Conservation (phyloP, 768 basidiomycete species). For the Suillus occidentalis region DNA sequence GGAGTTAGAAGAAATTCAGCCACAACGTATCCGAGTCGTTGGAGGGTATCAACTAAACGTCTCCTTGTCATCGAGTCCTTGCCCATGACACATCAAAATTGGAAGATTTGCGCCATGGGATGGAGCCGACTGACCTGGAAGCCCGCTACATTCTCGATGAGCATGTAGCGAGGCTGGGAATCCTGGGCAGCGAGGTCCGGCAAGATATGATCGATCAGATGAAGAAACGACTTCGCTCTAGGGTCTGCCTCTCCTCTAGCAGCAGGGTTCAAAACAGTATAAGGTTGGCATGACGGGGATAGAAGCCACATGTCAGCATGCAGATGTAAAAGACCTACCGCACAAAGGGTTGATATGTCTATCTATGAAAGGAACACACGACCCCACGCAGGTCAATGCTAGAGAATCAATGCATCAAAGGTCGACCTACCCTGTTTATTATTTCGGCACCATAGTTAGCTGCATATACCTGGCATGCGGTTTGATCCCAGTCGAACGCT, state of each 20-base stretch:
- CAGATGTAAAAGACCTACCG: constrained; percentile 43
- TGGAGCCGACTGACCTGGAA: constrained; percentile 60
- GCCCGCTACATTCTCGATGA: constrained; percentile 82
- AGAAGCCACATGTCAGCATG: constrained; percentile 71
- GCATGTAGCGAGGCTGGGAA: constrained; percentile 55
- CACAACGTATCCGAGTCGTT: constrained; percentile 52
- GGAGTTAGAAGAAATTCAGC: constrained; percentile 72
- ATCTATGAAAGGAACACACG: constrained; percentile 31
- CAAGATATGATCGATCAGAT: constrained; percentile 62
- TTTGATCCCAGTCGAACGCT: constrained; percentile 86
- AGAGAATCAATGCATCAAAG: neutral
- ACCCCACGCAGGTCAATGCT: neutral
- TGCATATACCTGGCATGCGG: constrained; percentile 67
- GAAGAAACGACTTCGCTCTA: constrained; percentile 73
- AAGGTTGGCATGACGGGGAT: constrained; percentile 84
- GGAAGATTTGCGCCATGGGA: neutral
- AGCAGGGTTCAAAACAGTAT: constrained; percentile 73
- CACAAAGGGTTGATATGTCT: constrained; percentile 62
- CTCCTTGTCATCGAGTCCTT: constrained; percentile 67
- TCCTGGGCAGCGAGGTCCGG: constrained; percentile 50
- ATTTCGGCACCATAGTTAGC: constrained; percentile 53
- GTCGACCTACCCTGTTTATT: constrained; percentile 48
- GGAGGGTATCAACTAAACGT: constrained; percentile 52
- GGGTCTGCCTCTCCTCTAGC: constrained; percentile 74
- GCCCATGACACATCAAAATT: constrained; percentile 11